A percentile compares a stretch with the other conserved stretches of the same genome.
These are phyloP conservation scores for Neospora caninum DNA, from an alignment of 169 alveolate genomes.

Conservation along the genomic window DNA sequence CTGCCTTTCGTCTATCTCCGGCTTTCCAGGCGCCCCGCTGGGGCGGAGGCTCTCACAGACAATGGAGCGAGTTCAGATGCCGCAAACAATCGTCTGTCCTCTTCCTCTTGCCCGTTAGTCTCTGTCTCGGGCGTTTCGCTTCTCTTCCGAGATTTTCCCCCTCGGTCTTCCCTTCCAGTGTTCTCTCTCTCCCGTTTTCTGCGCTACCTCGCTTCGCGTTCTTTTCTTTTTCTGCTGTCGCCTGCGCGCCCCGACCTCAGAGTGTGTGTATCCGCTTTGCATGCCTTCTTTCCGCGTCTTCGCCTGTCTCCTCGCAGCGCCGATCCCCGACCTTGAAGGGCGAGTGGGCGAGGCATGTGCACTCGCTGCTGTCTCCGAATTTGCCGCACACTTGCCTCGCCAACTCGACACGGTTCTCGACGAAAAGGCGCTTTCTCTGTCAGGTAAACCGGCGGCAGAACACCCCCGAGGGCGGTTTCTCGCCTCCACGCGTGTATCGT, in stretches of 20 bases:
- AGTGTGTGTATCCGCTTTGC: background rate
- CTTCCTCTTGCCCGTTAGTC: too few relatives aligned
- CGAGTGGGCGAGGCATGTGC: background rate
- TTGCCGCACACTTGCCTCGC: background rate
- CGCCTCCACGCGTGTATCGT: too few relatives aligned
- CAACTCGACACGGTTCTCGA: background rate
- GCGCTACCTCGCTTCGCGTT: background rate
- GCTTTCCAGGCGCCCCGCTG: too few relatives aligned
- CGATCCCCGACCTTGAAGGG: background rate
- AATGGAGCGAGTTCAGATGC: too few relatives aligned
- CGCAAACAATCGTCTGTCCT: too few relatives aligned
- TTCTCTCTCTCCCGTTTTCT: background rate
- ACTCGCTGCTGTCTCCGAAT: background rate
- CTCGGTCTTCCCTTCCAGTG: background rate
- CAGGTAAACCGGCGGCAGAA: background rate
- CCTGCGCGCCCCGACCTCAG: background rate
- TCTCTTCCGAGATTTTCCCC: background rate
- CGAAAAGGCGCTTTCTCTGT: slow-evolving; percentile 14
- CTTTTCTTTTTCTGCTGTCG: background rate
- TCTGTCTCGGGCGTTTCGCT: too few relatives aligned
- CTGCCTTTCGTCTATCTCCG: too few relatives aligned
- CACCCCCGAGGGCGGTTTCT: too few relatives aligned
- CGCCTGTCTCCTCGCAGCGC: background rate
- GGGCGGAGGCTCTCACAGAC: too few relatives aligned
- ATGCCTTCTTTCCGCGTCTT: background rate